Base-by-base conservation (phyloP, 1,284 basidiomycete genomes). In the Leccinum angustisporum region DNA sequence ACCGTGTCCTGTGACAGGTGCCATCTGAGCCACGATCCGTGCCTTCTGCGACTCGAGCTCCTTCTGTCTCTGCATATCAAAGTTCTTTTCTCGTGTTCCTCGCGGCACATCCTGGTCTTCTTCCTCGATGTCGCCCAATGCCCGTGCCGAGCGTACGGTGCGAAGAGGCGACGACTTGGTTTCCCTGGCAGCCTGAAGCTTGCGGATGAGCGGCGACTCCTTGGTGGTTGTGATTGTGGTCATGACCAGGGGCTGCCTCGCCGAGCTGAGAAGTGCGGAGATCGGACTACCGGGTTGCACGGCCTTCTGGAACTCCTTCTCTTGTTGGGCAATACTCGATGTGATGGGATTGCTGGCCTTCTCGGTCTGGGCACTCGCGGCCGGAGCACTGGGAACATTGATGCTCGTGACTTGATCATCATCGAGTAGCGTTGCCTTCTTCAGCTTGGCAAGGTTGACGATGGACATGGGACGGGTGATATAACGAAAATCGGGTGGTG, bases 201-300 rank as follows among this genome's bases (percentile, higher is more conserved):
- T 87, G 50, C 84, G 79, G 54, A 86, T 73, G 52, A 87, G 74
- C 5, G 84, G 79, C 18, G 82, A 84, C 66, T 90, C 89, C 58
- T 76, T 79, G 9, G 71, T 66, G 13, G 75, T 72, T 31, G 72
- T 72, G 8, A 78, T 79, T 0, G 87, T 87, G 8, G 71, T 69
- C 73, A 96, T 90, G 58, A 97, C 81, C 46, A 97, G 82, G 0
- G 95, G 95, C 73, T 95, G 92, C 55, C 91, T 83, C 1, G 95
- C 95, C 1, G 93, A 94, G 67, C 84, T 91, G 70, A 99, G 85
- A 58, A 99, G 80, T 5, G 93, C 94, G 21, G 94, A 94, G 63
- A 99, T 97, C 0, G 97, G 97, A 66, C 90, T 93, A 57, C 94
- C 95, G 4, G 97, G 97, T 72, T 96, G 92, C 4, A 98, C 92